Evolutionary conservation across 2,329 filamentous ascomycete species (phyloP), one percentile per base, ranked within the genome.

Genomic region (Zymoseptoria passerinii): DNA sequence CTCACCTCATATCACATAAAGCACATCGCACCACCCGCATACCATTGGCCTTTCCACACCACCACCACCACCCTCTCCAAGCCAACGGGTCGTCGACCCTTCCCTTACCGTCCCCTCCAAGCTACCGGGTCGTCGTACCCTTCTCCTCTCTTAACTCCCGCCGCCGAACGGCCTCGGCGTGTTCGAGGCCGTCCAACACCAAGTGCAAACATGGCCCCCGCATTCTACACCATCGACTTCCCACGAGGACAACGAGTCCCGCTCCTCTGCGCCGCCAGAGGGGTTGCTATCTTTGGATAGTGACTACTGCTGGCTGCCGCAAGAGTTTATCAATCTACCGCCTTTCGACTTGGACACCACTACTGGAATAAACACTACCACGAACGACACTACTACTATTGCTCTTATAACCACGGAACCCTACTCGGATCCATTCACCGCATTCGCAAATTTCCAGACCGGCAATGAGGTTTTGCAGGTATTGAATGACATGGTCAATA

Each of bases 161-260:
- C 48, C 56, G 18, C 56, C 28, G 7, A 13, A 55, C 28, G 59
- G 59, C 59, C 59, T 61, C 59, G 52, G 50, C 54, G 57, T 50
- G 52, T 16, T 44, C 53, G 57, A 56, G 57, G 54, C 54, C 52
- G 52, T 19, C 20, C 20, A 35, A 56, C 29, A 49, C 35, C n/a
- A 58, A 54, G 50, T 61, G 56, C 59, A 61, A 58, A 51, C 49
- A 61, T 61, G 59, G 50, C 28, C 48, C 55, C 51, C 51, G 49
- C 54, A 44, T 48, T 28, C 56, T 50, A 16, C 19, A 50, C 51
- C n/a, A 48, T 18, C 28, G 57, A 19, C 18, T 20, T 20, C 29
- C 19, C 28, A 48, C 29, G 52, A 35, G 29, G 57, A 28, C 48
- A 50, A 28, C 35, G 40, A 10, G 23, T 16, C 28, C 16, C 16